phyloP scores from a whole-genome alignment of 805 yeast genomes.

The Suhomyces kilbournensis region DNA sequence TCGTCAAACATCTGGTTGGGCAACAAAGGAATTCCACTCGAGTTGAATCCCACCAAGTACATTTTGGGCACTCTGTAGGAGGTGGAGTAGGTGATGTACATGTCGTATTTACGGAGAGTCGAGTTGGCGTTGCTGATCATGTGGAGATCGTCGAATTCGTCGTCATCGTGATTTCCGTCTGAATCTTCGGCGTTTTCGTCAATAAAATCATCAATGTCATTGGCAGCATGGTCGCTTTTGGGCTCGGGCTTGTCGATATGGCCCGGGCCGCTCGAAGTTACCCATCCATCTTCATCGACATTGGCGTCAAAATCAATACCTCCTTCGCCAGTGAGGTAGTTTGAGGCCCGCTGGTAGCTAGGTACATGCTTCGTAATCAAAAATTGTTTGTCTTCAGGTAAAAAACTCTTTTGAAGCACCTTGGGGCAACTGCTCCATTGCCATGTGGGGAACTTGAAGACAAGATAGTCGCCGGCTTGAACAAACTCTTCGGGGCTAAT shows the following conservation, averaged over 20 bases:
- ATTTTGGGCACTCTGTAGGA: slow-evolving; percentile 94
- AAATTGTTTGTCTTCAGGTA: slow-evolving; percentile 85
- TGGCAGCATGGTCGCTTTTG: slow-evolving; percentile 3
- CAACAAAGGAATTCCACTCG: slow-evolving; percentile 78
- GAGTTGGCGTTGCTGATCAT: slow-evolving; percentile 28
- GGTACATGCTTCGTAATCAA: slow-evolving; percentile 90
- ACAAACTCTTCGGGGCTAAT: slow-evolving; percentile 96
- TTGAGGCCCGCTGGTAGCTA: slow-evolving; percentile 67
- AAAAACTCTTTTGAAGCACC: slow-evolving; percentile 52
- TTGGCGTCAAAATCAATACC: slow-evolving; percentile 32
- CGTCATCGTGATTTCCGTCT: slow-evolving; percentile 31
- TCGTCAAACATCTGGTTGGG: slow-evolving; percentile 95
- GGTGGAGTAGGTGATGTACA: slow-evolving; percentile 89
- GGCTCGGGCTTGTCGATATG: not conserved
- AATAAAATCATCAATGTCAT: slow-evolving; percentile 47
- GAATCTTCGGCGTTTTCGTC: slow-evolving; percentile 43
- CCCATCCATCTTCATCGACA: slow-evolving; percentile 56
- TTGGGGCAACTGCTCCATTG: slow-evolving; percentile 59
- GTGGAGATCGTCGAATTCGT: slow-evolving; percentile 32
- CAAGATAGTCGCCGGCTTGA: slow-evolving; percentile 88
- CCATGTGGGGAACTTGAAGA: slow-evolving; percentile 95
- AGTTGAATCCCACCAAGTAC: slow-evolving; percentile 83
- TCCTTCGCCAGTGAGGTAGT: slow-evolving; percentile 44
- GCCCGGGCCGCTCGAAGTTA: slow-evolving; percentile 20
- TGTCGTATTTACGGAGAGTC: slow-evolving; percentile 70